Percentiles rank a stretch among this genome's conserved stretches.
Conservation (phyloP, 768 basidiomycete species). For the Kwoniella sp. region DNA sequence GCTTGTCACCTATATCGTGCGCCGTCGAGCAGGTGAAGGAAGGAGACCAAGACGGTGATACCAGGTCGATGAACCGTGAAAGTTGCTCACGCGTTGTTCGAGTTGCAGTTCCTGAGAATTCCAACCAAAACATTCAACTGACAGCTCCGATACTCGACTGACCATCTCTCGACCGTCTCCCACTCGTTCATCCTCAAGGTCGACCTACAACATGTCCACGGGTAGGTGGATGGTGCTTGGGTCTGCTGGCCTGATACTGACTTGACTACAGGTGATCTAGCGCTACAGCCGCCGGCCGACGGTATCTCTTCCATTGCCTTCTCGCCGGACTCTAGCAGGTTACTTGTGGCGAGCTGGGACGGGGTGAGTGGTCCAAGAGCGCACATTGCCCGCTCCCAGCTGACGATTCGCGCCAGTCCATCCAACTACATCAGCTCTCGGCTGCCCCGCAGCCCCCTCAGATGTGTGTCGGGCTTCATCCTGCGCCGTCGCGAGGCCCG, state of each 20-base stretch:
- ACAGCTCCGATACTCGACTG: neutral
- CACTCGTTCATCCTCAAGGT: neutral
- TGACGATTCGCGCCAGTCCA: too few species aligned
- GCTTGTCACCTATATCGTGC: too few species aligned
- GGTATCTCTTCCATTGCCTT: constrained; percentile 75
- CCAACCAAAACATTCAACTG: neutral
- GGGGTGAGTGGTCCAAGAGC: too few species aligned
- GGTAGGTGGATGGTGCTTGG: constrained; percentile 8
- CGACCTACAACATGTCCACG: constrained; percentile 16
- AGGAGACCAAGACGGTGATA: too few species aligned
- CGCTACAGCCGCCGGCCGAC: constrained; percentile 65
- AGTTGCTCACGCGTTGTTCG: too few species aligned
- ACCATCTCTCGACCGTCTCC: neutral
- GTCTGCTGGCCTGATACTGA: neutral
- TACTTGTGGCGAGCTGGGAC: constrained; percentile 90
- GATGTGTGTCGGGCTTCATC: constrained; percentile 34
- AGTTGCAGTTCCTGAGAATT: constrained; percentile 11
- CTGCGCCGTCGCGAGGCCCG: too few species aligned
- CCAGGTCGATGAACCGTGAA: too few species aligned
- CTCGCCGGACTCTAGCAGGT: constrained; percentile 73
- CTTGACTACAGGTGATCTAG: constrained; percentile 28
- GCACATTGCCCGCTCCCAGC: too few species aligned
- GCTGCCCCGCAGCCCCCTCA: constrained; percentile 22
- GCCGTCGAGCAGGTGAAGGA: too few species aligned
- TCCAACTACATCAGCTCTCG: constrained; percentile 32